Evolutionary conservation across 2,329 filamentous ascomycete species (phyloP).

Genomic region (Endothia cerciana): DNA sequence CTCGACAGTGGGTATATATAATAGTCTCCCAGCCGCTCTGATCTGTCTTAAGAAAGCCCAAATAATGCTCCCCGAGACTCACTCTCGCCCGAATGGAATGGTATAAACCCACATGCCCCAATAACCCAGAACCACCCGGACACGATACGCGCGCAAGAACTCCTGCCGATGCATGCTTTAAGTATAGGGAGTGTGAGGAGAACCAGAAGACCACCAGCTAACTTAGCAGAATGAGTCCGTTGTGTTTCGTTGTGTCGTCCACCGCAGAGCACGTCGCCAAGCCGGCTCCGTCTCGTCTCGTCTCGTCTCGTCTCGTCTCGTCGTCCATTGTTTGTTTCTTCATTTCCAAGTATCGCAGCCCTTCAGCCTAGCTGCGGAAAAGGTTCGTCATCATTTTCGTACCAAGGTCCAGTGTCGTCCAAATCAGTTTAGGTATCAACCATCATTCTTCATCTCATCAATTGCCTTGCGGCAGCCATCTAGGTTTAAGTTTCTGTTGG

Average conservation of each 20-base stretch:
- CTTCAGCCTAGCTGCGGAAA: constrained; percentile 28
- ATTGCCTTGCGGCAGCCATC: constrained; percentile 29
- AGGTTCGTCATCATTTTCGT: constrained; percentile 7
- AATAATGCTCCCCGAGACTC: constrained; percentile 12
- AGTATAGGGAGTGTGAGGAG: constrained; percentile 23
- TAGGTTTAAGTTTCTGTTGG: constrained; percentile 23
- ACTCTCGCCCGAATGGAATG: constrained; percentile 10
- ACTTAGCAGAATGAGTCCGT: neutral
- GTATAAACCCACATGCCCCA: constrained; percentile 19
- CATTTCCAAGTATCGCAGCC: constrained; percentile 22
- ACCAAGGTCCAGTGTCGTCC: constrained; percentile 29
- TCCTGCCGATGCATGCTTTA: constrained; percentile 29
- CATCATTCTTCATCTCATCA: constrained; percentile 20
- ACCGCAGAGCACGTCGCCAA: constrained; percentile 1
- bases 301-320: neutral
- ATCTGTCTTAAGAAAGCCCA: constrained; percentile 14
- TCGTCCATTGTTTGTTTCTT: constrained; percentile 3
- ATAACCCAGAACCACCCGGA: constrained; percentile 4
- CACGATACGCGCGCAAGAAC: constrained; percentile 19
- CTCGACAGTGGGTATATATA: constrained; percentile 17
- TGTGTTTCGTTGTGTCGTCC: constrained; percentile 22
- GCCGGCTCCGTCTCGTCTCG: neutral
- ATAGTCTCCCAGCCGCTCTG: constrained; percentile 3
- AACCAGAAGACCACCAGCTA: constrained; percentile 16
- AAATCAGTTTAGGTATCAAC: constrained; percentile 27